Conservation (phyloP, 768 basidiomycete species). For the Scleroderma bovista region DNA sequence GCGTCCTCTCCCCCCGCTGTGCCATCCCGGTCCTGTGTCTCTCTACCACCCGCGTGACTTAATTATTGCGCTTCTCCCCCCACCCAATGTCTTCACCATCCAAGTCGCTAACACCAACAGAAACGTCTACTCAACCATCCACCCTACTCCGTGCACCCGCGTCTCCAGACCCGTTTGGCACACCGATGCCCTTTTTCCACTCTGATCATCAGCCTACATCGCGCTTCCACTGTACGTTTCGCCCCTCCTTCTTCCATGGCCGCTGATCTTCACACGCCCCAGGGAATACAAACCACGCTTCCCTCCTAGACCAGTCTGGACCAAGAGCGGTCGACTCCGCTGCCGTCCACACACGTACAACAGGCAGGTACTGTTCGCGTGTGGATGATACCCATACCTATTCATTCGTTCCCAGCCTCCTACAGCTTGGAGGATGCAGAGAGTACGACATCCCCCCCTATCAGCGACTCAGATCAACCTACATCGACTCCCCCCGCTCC, state of each 20-base stretch:
- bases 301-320: constrained; percentile 7
- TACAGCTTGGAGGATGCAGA: constrained; percentile 17
- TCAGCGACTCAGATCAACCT: constrained; percentile 9
- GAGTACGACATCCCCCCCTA: background rate
- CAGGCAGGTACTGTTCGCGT: constrained; percentile 13
- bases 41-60: constrained; percentile 18
- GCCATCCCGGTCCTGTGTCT: too few relatives aligned
- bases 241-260: constrained; percentile 9
- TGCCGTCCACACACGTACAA: constrained; percentile 15
- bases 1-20: constrained; percentile 5
- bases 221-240: constrained; percentile 12
- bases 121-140: constrained; percentile 6
- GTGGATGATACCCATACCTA: too few relatives aligned
- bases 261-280: background rate
- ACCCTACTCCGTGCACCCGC: too few relatives aligned
- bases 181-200: constrained; percentile 15
- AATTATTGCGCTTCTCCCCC: constrained; percentile 15
- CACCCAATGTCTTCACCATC: constrained; percentile 29
- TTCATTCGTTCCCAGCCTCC: constrained; percentile 13
- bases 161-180: too few relatives aligned
- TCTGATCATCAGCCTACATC: constrained; percentile 17
- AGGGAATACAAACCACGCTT: constrained; percentile 8
- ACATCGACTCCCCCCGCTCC: constrained; percentile 39
- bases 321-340: constrained; percentile 9
- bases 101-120: constrained; percentile 16